Conservation (phyloP, 352 stramenopile genomes). For the Phytophthora europaea region DNA sequence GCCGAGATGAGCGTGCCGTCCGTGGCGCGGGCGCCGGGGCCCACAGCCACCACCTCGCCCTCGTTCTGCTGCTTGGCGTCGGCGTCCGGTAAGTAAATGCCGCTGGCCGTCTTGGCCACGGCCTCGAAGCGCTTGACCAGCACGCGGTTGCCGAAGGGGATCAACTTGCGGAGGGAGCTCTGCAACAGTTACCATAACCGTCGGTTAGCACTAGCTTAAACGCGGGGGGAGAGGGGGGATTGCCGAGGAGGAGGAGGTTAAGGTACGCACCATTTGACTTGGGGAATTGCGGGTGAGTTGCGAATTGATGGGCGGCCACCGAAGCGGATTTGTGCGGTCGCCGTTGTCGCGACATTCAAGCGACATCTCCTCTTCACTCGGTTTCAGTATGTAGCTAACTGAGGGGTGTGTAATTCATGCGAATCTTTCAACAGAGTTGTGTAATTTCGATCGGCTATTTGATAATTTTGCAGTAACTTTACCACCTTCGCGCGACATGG, state of each 20-base stretch:
- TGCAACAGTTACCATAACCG: slow-evolving; percentile 8
- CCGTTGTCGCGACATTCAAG: slow-evolving; percentile 27
- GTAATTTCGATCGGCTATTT: neutral
- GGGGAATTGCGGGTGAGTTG: slow-evolving; percentile 37
- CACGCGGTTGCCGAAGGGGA: slow-evolving; percentile 96
- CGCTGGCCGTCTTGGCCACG: slow-evolving; percentile 93
- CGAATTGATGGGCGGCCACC: slow-evolving; percentile 30
- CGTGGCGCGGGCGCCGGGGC: slow-evolving; percentile 90
- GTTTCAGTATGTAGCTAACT: neutral
- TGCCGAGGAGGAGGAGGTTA: neutral
- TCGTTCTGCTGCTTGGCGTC: slow-evolving; percentile 95
- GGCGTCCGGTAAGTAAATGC: slow-evolving; percentile 96
- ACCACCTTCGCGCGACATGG: slow-evolving; percentile 2
- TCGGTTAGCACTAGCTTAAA: neutral
- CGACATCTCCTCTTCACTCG: slow-evolving; percentile 2
- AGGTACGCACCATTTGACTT: slow-evolving; percentile 36
- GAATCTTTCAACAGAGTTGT: neutral
- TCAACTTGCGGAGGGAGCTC: slow-evolving; percentile 88
- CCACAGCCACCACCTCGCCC: slow-evolving; percentile 94
- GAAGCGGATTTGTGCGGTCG: slow-evolving; percentile 1
- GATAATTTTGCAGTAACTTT: neutral
- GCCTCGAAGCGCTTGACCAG: slow-evolving; percentile 94
- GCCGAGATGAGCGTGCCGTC: too few relatives aligned
- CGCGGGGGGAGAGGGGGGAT: neutral
- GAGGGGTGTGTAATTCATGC: neutral